Percentiles rank a stretch among this genome's conserved stretches.
Conservation (phyloP, 2,329 filamentous ascomycete species). For the Sarocladium kiliense region DNA sequence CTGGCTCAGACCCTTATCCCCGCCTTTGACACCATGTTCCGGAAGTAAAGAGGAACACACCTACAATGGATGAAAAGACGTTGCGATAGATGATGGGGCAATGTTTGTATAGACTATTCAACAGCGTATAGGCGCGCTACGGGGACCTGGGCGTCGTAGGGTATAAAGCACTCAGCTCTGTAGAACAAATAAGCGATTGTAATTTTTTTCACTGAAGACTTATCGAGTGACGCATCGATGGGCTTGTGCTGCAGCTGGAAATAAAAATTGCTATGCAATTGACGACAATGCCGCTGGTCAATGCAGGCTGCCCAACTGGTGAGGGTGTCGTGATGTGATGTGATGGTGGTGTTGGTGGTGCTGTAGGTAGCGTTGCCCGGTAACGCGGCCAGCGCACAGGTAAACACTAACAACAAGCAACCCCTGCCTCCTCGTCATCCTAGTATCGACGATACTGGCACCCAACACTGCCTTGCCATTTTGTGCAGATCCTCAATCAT, state of each 20-base stretch:
- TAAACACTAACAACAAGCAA: conserved; percentile 20
- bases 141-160: conserved; percentile 11
- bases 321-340: too few species aligned
- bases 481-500: conserved; percentile 9
- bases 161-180: conserved; percentile 17
- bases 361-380: conserved; percentile 17
- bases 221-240: too few species aligned
- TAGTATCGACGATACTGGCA: conserved; percentile 9
- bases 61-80: background rate
- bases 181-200: conserved; percentile 12
- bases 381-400: conserved; percentile 15
- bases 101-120: conserved; percentile 9
- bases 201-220: conserved; percentile 6
- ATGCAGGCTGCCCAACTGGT: too few species aligned
- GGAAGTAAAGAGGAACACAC: conserved; percentile 17
- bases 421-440: conserved; percentile 12
- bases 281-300: too few species aligned
- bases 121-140: conserved; percentile 1
- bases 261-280: background rate
- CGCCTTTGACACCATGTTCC: conserved; percentile 62
- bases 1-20: conserved; percentile 97
- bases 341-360: background rate
- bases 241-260: too few species aligned
- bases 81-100: background rate
- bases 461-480: conserved; percentile 15